Evolutionary conservation across 2,329 filamentous ascomycete genomes (phyloP), one percentile per base, ranked within the genome.

Genomic region (Colletotrichum sp.): DNA sequence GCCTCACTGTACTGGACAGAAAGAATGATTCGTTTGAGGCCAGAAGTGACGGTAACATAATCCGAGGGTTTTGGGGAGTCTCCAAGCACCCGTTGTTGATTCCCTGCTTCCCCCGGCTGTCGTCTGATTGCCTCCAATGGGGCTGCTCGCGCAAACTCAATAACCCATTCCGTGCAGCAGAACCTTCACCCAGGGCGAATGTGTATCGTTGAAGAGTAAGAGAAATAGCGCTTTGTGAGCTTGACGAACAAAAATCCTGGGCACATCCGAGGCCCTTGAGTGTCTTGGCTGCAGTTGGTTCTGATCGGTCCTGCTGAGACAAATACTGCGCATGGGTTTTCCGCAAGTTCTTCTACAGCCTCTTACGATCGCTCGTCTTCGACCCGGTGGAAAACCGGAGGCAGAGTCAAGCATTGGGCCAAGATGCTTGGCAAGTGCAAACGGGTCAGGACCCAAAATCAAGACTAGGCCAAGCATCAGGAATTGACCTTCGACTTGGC

Each of bases 321-420:
- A 52, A 13, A 52, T 52, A 52, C n/a, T 21, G n/a, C n/a, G 12
- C 44, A 21, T 24, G 12, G 18, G 10, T 21, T 21, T 21, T 49
- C 44, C 44, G 44, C 44, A 21, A 49, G 44, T 52, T 12, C 4
- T 52, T 52, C 8, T 49, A 49, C 18, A n/a, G 18, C 0, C 18
- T 49, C 18, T n/a, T n/a, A n/a, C 39, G 9, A n/a, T n/a, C 18
- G 44, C n/a, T 52, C n/a, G 44, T 52, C n/a, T 13, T 52, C 0
- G n/a, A 24, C n/a, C 10, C 44, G 3, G 28, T 55, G 34, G 9
- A 80, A 79, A 77, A 80, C 44, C 6, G 44, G n/a, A 52, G 44
- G n/a, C 44, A 52, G 12, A 52, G 10, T 52, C 44, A 21, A 52
- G 44, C 44, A 52, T 52, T 52, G 9, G 44, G 44, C 44, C 44